phyloP scores from a whole-genome alignment of 192 early-diverging fungal genomes.

The Coemansia sp. region DNA sequence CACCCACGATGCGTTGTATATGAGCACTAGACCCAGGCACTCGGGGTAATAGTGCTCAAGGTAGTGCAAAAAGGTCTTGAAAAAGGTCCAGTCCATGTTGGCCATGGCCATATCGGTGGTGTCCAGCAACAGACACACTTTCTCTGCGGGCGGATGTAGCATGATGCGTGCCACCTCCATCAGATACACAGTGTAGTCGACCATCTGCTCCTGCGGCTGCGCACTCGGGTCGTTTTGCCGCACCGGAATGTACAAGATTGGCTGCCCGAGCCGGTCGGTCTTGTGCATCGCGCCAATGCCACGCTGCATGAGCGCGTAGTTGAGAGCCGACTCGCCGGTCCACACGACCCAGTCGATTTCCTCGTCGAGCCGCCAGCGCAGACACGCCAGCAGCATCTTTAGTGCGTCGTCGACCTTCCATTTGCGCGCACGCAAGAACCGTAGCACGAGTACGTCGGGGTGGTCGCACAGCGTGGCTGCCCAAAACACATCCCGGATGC shows the following conservation, averaged over 20 bases:
- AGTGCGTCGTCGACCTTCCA: constrained; percentile 79
- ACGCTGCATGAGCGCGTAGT: constrained; percentile 48
- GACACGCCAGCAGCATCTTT: constrained; percentile 65
- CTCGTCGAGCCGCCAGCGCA: constrained; percentile 74
- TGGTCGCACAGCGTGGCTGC: constrained; percentile 62
- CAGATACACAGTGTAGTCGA: constrained; percentile 63
- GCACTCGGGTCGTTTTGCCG: constrained; percentile 57
- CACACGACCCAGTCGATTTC: constrained; percentile 58
- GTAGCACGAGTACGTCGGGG: constrained; percentile 71
- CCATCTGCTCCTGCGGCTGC: constrained; percentile 62
- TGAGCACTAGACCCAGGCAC: constrained; percentile 73
- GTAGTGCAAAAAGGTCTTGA: constrained; percentile 75
- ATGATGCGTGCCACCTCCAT: constrained; percentile 62
- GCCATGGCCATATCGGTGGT: constrained; percentile 71
- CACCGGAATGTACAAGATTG: constrained; percentile 59
- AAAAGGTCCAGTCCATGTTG: constrained; percentile 78
- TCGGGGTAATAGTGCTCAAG: constrained; percentile 93
- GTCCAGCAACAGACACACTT: constrained; percentile 76
- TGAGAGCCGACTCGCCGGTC: constrained; percentile 60
- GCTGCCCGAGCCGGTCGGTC: constrained; percentile 58
- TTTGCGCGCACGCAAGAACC: constrained; percentile 86
- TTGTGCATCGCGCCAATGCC: constrained; percentile 60
- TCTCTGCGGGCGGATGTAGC: constrained; percentile 59
- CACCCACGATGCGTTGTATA: constrained; percentile 88
- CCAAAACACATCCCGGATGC: constrained; percentile 65